These are phyloP conservation scores for Tulasnella sp. DNA, from an alignment of 768 basidiomycete species.

Conservation along the genomic window DNA sequence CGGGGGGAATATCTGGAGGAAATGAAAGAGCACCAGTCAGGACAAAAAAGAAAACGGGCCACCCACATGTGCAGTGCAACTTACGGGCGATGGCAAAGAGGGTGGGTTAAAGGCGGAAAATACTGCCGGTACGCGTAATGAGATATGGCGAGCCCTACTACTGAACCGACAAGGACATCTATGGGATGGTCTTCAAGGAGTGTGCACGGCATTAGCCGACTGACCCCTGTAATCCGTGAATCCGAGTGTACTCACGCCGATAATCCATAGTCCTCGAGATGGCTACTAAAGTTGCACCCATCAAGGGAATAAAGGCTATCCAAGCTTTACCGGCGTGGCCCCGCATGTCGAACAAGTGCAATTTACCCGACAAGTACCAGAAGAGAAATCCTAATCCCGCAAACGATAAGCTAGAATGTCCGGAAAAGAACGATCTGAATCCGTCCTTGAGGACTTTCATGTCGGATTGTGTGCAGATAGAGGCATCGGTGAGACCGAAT, in stretches of 20 bases:
- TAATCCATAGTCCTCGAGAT: slow-evolving; percentile 92
- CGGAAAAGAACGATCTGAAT: slow-evolving; percentile 90
- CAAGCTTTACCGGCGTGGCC: slow-evolving; percentile 85
- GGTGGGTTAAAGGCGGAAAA: slow-evolving; percentile 70
- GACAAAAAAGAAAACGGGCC: slow-evolving; percentile 54
- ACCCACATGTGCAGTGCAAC: neutral
- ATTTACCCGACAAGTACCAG: slow-evolving; percentile 88
- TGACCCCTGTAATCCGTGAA: neutral
- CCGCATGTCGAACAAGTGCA: slow-evolving; percentile 83
- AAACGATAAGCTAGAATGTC: slow-evolving; percentile 89
- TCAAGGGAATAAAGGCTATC: slow-evolving; percentile 75
- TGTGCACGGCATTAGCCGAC: neutral
- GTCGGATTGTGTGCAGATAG: slow-evolving; percentile 78
- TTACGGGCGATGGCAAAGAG: slow-evolving; percentile 65
- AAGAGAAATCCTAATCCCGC: slow-evolving; percentile 89
- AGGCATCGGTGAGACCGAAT: slow-evolving; percentile 72
- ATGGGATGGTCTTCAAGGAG: slow-evolving; percentile 80
- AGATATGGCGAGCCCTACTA: slow-evolving; percentile 71
- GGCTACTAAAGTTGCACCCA: slow-evolving; percentile 74
- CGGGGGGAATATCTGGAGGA: slow-evolving; percentile 31
- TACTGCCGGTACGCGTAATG: slow-evolving; percentile 84
- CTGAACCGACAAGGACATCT: slow-evolving; percentile 79
- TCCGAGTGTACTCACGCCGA: slow-evolving; percentile 59
- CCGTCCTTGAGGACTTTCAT: slow-evolving; percentile 68
- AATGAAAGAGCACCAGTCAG: neutral